Evolutionary conservation across 139 green algal genomes (phyloP).

Genomic region (Tetradesmus obliquus): DNA sequence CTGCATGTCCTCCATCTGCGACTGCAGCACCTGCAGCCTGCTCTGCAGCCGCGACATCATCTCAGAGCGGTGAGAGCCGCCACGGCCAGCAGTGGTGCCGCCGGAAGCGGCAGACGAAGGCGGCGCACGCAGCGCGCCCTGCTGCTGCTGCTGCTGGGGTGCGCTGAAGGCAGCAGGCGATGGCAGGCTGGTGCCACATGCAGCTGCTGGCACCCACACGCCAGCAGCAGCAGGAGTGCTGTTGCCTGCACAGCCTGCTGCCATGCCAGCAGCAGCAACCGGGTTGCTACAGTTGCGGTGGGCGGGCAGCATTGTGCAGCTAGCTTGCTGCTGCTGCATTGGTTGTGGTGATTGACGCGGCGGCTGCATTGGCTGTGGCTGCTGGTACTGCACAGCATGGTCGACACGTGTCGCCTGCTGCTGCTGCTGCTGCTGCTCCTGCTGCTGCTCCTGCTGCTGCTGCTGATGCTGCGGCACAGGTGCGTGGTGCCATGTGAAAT

Average conservation of each 20-base stretch:
- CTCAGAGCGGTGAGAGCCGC: neutral
- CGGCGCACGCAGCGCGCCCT: neutral
- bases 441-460: too few relatives aligned
- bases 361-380: neutral
- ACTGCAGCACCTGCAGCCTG: neutral
- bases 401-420: neutral
- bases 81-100: neutral
- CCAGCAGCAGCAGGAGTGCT: neutral
- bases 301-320: too few relatives aligned
- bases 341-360: neutral
- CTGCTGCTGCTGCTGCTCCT: neutral
- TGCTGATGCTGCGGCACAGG: too few relatives aligned
- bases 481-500: too few relatives aligned
- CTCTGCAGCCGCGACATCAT: neutral
- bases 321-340: neutral
- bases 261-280: too few relatives aligned
- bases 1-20: neutral
- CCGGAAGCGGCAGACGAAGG: neutral
- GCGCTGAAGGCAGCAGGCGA: neutral
- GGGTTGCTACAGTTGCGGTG: neutral
- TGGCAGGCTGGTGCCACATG: neutral
- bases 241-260: neutral
- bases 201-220: neutral
- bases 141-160: neutral
- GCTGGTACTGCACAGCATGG: neutral